Percentiles rank a stretch among this genome's conserved stretches.
Conservation (phyloP, 2,329 filamentous ascomycete genomes). For the Calonectria pseudoreteaudii region DNA sequence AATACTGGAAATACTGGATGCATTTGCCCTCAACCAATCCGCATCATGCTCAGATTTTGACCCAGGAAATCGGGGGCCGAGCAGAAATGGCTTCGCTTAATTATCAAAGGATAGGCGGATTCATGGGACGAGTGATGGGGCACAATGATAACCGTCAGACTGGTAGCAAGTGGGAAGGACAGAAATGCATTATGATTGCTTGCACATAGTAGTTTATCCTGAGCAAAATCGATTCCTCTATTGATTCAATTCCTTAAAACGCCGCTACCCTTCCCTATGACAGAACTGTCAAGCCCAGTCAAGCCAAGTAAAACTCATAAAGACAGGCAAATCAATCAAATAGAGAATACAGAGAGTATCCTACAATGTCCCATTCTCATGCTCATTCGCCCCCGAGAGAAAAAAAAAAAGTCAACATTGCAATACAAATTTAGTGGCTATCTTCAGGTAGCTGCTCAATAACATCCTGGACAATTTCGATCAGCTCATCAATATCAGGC, state of each 20-base stretch:
- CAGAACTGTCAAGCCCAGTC: constrained; percentile 5
- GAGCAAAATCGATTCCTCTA: constrained; percentile 35
- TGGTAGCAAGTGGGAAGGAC: neutral
- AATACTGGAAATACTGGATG: constrained; percentile 42
- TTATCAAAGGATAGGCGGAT: neutral
- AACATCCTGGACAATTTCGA: constrained; percentile 79
- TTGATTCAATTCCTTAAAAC: constrained; percentile 38
- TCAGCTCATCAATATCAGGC: constrained; percentile 88
- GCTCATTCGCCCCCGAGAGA: neutral
- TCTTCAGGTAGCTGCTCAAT: constrained; percentile 75
- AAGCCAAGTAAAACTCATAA: constrained; percentile 17
- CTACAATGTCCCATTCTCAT: constrained; percentile 18
- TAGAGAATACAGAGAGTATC: constrained; percentile 27
- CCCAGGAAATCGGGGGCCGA: neutral
- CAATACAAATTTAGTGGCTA: constrained; percentile 30
- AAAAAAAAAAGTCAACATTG: neutral
- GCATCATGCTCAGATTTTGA: constrained; percentile 32
- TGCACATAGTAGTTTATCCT: constrained; percentile 31
- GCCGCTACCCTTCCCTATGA: constrained; percentile 34
- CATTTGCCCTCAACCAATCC: constrained; percentile 37
- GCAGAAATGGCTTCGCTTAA: neutral
- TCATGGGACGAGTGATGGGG: neutral
- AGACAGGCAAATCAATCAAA: constrained; percentile 14
- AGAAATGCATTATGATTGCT: constrained; percentile 16
- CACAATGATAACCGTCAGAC: neutral